Conservation (phyloP, 371 early-diverging fungal genomes). For the Mucor lusitanicus region DNA sequence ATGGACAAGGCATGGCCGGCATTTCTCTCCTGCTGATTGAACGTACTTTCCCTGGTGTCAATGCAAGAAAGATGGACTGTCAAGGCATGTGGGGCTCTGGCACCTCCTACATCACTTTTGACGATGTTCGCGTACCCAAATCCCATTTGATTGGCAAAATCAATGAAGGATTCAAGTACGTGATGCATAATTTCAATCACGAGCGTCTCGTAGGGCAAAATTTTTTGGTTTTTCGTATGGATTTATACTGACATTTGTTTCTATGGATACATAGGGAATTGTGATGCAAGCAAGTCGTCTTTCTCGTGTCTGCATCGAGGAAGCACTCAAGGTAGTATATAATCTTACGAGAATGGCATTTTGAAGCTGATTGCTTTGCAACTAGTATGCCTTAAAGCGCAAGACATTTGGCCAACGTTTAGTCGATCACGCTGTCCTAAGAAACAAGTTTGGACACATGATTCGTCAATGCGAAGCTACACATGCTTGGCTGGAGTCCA, state of each 20-base stretch:
- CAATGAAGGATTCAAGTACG: conserved; percentile 84
- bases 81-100: conserved; percentile 81
- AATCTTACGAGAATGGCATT: too few relatives aligned
- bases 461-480: conserved; percentile 85
- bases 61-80: conserved; percentile 68
- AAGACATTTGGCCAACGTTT: conserved; percentile 85
- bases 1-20: conserved; percentile 39
- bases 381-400: conserved; percentile 83
- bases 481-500: conserved; percentile 82
- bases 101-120: conserved; percentile 70
- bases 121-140: conserved; percentile 83
- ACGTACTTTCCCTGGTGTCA: conserved; percentile 73
- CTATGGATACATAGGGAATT: too few relatives aligned
- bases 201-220: conserved; percentile 46
- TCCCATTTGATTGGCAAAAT: conserved; percentile 81
- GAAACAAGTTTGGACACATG: conserved; percentile 79
- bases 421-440: conserved; percentile 74
- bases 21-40: conserved; percentile 75
- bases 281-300: conserved; percentile 82
- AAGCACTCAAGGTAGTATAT: conserved; percentile 62
- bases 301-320: conserved; percentile 84
- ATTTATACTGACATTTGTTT: too few relatives aligned
- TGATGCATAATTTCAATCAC: conserved; percentile 73
- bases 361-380: not conserved
- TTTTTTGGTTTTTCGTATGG: too few relatives aligned